Evolutionary conservation across 2,329 filamentous ascomycete species (phyloP).

Genomic region (Claviceps sorghi): DNA sequence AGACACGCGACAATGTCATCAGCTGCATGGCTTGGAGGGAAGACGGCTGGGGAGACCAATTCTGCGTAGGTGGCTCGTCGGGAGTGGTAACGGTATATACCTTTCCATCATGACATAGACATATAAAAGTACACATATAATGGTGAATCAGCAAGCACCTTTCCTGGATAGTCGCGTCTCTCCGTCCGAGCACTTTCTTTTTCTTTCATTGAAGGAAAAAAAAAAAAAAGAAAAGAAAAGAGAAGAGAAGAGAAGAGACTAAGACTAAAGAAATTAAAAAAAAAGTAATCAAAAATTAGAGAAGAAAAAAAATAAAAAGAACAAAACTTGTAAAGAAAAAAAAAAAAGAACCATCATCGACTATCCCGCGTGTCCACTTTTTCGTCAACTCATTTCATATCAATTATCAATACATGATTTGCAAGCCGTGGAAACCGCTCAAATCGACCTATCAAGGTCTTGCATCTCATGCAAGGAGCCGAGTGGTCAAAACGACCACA

Average conservation of each 20-base stretch:
- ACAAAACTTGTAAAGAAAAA: neutral
- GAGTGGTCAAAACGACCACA: neutral
- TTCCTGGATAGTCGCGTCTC: too few species aligned
- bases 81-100: conserved; percentile 50
- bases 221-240: neutral
- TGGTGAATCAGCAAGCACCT: neutral
- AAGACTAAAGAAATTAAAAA: too few species aligned
- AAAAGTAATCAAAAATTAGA: too few species aligned
- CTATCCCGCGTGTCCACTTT: neutral
- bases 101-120: conserved; percentile 18
- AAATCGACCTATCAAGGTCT: neutral
- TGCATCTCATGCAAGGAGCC: neutral
- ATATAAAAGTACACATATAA: neutral
- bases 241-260: too few species aligned
- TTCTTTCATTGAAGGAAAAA: neutral
- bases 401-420: conserved; percentile 1
- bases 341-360: neutral
- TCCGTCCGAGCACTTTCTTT: too few species aligned
- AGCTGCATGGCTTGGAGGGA: conserved; percentile 51
- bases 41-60: conserved; percentile 47
- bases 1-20: conserved; percentile 42
- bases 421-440: neutral
- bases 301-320: too few species aligned
- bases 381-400: conserved; percentile 4
- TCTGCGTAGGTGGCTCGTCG: conserved; percentile 50